A percentile compares a stretch with the other conserved stretches of the same genome.
These are phyloP conservation scores for Lophiotrema nucula DNA, from an alignment of 495 filamentous ascomycete genomes.

Conservation along the genomic window DNA sequence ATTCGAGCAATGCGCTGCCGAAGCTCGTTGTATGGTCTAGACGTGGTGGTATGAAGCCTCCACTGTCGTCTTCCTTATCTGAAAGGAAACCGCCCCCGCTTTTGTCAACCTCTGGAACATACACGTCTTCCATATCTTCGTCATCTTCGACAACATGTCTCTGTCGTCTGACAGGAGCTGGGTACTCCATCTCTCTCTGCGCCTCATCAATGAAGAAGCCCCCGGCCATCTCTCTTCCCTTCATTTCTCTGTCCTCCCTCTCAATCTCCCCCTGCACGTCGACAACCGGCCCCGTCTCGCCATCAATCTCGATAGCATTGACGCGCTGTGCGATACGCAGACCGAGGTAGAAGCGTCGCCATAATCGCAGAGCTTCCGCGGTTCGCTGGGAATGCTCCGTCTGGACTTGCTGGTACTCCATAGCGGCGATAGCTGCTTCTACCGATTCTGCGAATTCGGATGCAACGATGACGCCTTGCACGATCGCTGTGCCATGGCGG, in stretches of 20 bases:
- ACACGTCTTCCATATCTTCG: slow-evolving; percentile 12
- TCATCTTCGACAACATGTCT: background rate
- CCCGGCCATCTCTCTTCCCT: slow-evolving; percentile 26
- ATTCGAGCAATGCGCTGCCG: slow-evolving; percentile 12
- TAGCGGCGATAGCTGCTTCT: slow-evolving; percentile 59
- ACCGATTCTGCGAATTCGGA: slow-evolving; percentile 68
- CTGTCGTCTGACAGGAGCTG: background rate
- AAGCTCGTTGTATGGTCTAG: background rate
- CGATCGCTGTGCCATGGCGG: slow-evolving; percentile 74
- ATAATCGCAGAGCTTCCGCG: slow-evolving; percentile 62
- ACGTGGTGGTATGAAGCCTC: slow-evolving; percentile 2
- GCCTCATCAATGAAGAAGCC: slow-evolving; percentile 36
- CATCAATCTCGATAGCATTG: slow-evolving; percentile 58
- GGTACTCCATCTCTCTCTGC: slow-evolving; percentile 6
- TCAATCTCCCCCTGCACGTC: slow-evolving; percentile 28
- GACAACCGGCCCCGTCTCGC: slow-evolving; percentile 36
- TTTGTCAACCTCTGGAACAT: slow-evolving; percentile 1
- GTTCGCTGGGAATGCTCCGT: slow-evolving; percentile 57
- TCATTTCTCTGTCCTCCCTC: slow-evolving; percentile 22
- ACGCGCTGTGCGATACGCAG: slow-evolving; percentile 78
- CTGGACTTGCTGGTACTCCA: slow-evolving; percentile 61
- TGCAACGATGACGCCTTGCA: slow-evolving; percentile 74
- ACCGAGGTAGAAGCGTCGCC: slow-evolving; percentile 73
- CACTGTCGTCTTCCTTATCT: slow-evolving; percentile 7
- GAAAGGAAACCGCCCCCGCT: slow-evolving; percentile 15